Base-by-base conservation (phyloP, 352 stramenopile species). In the Phytophthora aleatoria region DNA sequence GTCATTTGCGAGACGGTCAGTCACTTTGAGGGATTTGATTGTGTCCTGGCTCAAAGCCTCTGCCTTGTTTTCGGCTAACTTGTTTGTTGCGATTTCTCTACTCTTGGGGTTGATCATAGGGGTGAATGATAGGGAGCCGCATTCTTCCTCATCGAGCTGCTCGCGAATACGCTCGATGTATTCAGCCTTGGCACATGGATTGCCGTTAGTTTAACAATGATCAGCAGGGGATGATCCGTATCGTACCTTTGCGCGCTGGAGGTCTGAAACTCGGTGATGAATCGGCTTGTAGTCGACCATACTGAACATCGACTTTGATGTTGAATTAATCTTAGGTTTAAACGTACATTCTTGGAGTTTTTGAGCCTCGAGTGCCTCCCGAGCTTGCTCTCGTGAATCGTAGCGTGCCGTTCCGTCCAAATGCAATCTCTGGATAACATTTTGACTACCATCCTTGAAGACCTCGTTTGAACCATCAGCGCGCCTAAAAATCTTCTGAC, bases 81-180 rank as follows among this genome's bases (percentile, higher is more conserved):
- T 71, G 26, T 77, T 81, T 5, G 73, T 39, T 27, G 78, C 80
- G 39, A 91, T 85, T 59, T 91, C 75, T 49, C 74, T 79, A 61
- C 85, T 93, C n/a, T 79, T 76, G 3, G 81, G 57, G 26, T 91
- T 93, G 27, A 93, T 91, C 9, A 28, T 69, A 4, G 85, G 85
- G 12, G 58, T 69, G 26, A 93, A 93, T 7, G 75, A 74, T 28
- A 73, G 57, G 0, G 31, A 48, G 1, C 55, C 59, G 9, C 54
- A 64, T 48, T 81, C 54, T 55, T 87, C 72, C 5, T 69, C 12
- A 3, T 81, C 76, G 2, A 88, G 52, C 11, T 87, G 76, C 41
- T 88, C 77, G 26, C 78, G 70, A 31, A 87, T 74, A 6, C 71
- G 50, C 20, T 89, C 62, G 9, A 87, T 64, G 24, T 67, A 76